Evolutionary conservation across 1,284 basidiomycete species (phyloP).

Genomic region (Naganishia sp.): DNA sequence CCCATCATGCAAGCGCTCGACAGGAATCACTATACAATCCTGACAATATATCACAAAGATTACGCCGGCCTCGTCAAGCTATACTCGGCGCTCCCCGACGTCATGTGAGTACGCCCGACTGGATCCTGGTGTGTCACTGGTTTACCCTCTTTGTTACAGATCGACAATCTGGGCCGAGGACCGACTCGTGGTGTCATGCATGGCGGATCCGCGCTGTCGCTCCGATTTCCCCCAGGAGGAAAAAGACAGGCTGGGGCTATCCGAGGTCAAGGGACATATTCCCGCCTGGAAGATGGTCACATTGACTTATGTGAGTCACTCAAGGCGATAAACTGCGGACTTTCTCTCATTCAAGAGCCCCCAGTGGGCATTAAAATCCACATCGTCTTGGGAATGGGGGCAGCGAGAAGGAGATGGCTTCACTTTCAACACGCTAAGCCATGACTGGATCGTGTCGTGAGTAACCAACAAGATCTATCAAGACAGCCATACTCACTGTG

Average conservation of each 20-base stretch:
- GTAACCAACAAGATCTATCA: neutral
- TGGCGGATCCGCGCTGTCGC: constrained; percentile 19
- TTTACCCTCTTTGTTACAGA: neutral
- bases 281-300: constrained; percentile 23
- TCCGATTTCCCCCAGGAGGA: constrained; percentile 4
- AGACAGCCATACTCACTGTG: neutral
- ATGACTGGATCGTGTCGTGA: constrained; percentile 16
- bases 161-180: constrained; percentile 13
- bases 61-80: constrained; percentile 18
- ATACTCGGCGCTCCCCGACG: constrained; percentile 5
- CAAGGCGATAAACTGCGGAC: neutral
- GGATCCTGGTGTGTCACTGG: neutral
- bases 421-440: constrained; percentile 22
- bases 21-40: constrained; percentile 1
- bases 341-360: neutral
- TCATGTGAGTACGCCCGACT: constrained; percentile 8
- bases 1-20: constrained; percentile 10
- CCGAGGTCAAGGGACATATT: neutral
- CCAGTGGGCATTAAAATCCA: constrained; percentile 15
- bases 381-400: constrained; percentile 4
- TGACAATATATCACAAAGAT: neutral
- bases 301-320: constrained; percentile 10
- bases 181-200: constrained; percentile 8
- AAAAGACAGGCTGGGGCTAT: neutral
- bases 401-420: constrained; percentile 8